Conservation (phyloP, 2,329 filamentous ascomycete genomes). For the Microsporum audouinii region DNA sequence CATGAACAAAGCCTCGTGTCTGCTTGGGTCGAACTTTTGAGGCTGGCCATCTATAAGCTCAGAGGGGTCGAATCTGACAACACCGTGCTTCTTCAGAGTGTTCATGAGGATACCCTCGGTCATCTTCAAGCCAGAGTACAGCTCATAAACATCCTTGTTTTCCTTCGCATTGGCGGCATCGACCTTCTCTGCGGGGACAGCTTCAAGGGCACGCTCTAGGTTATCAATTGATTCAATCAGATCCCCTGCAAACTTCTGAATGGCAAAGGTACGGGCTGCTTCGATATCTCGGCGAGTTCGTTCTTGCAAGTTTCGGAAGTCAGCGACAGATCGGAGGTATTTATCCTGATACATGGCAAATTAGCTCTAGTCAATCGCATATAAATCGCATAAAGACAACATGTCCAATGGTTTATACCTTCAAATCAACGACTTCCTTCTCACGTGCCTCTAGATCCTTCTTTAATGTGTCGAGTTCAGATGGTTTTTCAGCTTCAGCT, state of each 20-base stretch:
- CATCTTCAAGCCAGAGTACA: slow-evolving; percentile 90
- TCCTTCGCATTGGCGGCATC: slow-evolving; percentile 41
- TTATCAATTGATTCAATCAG: slow-evolving; percentile 94
- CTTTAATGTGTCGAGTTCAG: slow-evolving; percentile 40
- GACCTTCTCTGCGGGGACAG: slow-evolving; percentile 66
- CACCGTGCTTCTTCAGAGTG: slow-evolving; percentile 85
- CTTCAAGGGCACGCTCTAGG: slow-evolving; percentile 79
- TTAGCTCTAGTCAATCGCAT: background rate
- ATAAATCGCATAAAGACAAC: background rate
- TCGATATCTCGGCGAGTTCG: slow-evolving; percentile 85
- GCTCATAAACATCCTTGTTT: slow-evolving; percentile 62
- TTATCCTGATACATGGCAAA: slow-evolving; percentile 55
- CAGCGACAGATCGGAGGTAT: slow-evolving; percentile 84
- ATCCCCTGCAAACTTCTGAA: slow-evolving; percentile 87
- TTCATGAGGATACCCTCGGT: slow-evolving; percentile 78
- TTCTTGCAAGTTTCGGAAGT: slow-evolving; percentile 96
- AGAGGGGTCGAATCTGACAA: slow-evolving; percentile 74
- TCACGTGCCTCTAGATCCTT: slow-evolving; percentile 62
- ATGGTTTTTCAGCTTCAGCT: slow-evolving; percentile 31
- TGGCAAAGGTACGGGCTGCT: slow-evolving; percentile 78
- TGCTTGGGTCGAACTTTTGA: slow-evolving; percentile 90
- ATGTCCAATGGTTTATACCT: slow-evolving; percentile 47
- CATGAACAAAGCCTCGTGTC: slow-evolving; percentile 95
- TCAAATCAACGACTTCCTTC: slow-evolving; percentile 66
- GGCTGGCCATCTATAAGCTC: slow-evolving; percentile 40